Evolutionary conservation across 805 yeast species (phyloP), one percentile per base, ranked within the genome.

Genomic region (Ogataea ramenticola): DNA sequence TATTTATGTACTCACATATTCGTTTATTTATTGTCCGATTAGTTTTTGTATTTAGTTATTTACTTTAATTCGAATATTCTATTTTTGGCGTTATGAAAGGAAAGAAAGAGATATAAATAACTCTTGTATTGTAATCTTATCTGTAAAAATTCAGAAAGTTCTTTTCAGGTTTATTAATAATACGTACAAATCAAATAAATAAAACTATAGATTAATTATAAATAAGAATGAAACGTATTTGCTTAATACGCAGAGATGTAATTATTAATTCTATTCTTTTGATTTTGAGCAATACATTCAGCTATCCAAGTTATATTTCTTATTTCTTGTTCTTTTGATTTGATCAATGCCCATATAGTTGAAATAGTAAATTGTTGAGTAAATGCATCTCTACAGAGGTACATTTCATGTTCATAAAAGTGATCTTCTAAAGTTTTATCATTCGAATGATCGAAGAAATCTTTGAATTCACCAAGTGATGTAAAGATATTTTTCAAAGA

Each of bases 241-340:
- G n/a, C n/a, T 56, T 69, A 89, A 55, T 82, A 88, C 35, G 91
- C 96, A 37, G 95, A 72, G 48, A 95, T 89, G 63, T 89, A 95
- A 64, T 86, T 87, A 56, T 84, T 82, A 52, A 93, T 87, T 64
- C 96, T 79, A 61, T 87, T 95, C 70, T 89, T 87, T 73, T 93
- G 99, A 62, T 89, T 90, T 66, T 95, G 99, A 29, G 98, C 96
- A 69, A 93, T 93, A 72, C 99, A 93, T 70, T 93, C 99, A 41
- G 98, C 96, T 45, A 93, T 91, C 99, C 99, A 93, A n/a, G 98
- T 88, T 52, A 93, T 84, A 64, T 93, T 93, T 66, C 99, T 79
- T 47, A 95, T 80, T 66, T 93, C 99, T 67, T 95, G 99, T 66
- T 93, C 99, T 59, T 85, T 86, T 16, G 96, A 83, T 66, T 88